Conservation (phyloP, 495 filamentous ascomycete species). For the Podospora pseudocomata region DNA sequence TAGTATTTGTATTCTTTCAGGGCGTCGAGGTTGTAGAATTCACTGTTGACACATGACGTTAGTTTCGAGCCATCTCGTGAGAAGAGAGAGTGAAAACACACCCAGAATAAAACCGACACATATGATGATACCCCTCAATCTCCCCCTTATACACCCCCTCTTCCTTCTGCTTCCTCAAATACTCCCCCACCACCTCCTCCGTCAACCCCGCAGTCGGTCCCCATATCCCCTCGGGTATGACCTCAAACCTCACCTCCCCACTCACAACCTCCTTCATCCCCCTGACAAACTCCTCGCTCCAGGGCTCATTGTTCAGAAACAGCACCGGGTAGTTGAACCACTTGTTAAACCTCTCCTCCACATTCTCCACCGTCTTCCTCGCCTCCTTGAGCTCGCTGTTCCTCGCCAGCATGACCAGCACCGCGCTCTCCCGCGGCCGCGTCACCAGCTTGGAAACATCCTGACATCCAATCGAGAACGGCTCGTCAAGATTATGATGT, state of each 20-base stretch:
- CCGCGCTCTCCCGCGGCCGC: slow-evolving; percentile 74
- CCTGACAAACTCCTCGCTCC: slow-evolving; percentile 80
- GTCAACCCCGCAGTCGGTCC: slow-evolving; percentile 89
- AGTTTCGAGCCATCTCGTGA: not conserved
- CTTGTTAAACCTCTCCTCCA: slow-evolving; percentile 93
- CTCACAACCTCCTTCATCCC: slow-evolving; percentile 74
- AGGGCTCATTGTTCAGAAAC: slow-evolving; percentile 89
- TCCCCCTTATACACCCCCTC: slow-evolving; percentile 92
- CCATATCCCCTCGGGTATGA: slow-evolving; percentile 80
- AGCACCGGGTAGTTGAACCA: slow-evolving; percentile 98
- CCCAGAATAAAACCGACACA: slow-evolving; percentile 94
- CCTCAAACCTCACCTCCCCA: slow-evolving; percentile 73
- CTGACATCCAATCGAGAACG: slow-evolving; percentile 42
- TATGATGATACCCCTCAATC: slow-evolving; percentile 97
- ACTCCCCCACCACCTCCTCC: slow-evolving; percentile 71
- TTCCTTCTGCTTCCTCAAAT: slow-evolving; percentile 81
- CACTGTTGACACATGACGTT: slow-evolving; percentile 43
- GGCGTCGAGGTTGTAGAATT: slow-evolving; percentile 48
- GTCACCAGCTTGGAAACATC: slow-evolving; percentile 40
- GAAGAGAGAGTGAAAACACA: not conserved
- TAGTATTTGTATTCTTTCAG: slow-evolving; percentile 49
- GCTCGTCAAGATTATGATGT: slow-evolving; percentile 37
- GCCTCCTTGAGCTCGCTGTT: slow-evolving; percentile 89
- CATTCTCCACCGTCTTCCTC: slow-evolving; percentile 81
- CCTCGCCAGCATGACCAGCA: slow-evolving; percentile 87